These are phyloP conservation scores for Globisporangium megalacanthum DNA, from an alignment of 352 stramenopile genomes.

Conservation along the genomic window DNA sequence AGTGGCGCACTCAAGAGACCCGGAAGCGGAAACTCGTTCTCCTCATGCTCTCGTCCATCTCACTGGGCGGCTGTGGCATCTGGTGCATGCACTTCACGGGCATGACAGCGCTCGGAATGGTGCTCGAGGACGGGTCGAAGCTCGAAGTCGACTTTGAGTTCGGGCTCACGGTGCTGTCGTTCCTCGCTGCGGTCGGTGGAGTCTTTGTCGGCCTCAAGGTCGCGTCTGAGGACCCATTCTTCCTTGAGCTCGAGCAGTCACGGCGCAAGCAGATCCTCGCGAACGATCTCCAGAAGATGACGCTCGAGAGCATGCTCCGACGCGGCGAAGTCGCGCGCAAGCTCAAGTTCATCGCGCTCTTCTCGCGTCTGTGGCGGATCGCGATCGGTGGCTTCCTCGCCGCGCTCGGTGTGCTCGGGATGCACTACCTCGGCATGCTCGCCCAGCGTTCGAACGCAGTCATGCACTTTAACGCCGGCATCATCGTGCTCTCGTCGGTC, in stretches of 20 bases:
- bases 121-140: conserved; percentile 23
- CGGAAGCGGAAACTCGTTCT: too few relatives aligned
- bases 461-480: conserved; percentile 32
- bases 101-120: conserved; percentile 46
- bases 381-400: conserved; percentile 41
- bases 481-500: conserved; percentile 40
- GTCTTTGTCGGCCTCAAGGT: conserved; percentile 56
- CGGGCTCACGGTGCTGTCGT: conserved; percentile 45
- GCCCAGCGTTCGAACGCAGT: conserved; percentile 37
- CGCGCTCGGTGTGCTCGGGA: conserved; percentile 54
- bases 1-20: too few relatives aligned
- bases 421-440: conserved; percentile 78
- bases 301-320: conserved; percentile 43
- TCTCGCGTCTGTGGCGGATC: conserved; percentile 51
- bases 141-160: conserved; percentile 49
- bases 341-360: conserved; percentile 57
- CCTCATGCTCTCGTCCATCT: too few relatives aligned
- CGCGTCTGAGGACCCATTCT: conserved; percentile 54
- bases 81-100: conserved; percentile 77
- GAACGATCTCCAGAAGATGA: conserved; percentile 32
- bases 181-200: conserved; percentile 43
- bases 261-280: conserved; percentile 22
- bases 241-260: conserved; percentile 51
- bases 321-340: conserved; percentile 33
- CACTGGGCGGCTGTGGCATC: conserved; percentile 57